Conservation (phyloP, 441 rosid species). For the Bruguiera hainesii region DNA sequence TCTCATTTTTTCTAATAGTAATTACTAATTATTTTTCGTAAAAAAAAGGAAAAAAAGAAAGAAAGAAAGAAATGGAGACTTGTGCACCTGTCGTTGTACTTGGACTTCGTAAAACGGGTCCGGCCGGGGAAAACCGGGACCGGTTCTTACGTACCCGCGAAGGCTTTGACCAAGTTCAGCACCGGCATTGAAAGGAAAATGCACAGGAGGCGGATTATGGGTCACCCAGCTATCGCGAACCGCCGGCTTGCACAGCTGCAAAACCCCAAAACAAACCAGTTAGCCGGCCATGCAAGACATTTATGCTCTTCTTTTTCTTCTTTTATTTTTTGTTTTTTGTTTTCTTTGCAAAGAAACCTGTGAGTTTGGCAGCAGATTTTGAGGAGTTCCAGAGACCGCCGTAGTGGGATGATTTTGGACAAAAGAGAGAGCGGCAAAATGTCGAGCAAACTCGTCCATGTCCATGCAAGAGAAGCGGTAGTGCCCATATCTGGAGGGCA, state of each 20-base stretch:
- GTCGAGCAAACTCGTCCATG: slow-evolving; percentile 32
- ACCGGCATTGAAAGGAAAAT: slow-evolving; percentile 8
- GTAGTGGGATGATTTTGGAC: slow-evolving; percentile 14
- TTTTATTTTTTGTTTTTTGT: no score
- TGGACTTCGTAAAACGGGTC: slow-evolving; percentile 22
- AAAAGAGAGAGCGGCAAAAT: slow-evolving; percentile 27
- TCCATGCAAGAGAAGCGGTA: slow-evolving; percentile 26
- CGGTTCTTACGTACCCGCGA: slow-evolving; percentile 9
- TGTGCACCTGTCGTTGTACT: slow-evolving; percentile 20
- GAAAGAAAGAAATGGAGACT: neutral
- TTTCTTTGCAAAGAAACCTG: slow-evolving; percentile 15
- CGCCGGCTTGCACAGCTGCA: slow-evolving; percentile 23
- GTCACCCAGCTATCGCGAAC: slow-evolving; percentile 1
- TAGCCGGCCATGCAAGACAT: slow-evolving; percentile 14
- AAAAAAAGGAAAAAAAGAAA: neutral
- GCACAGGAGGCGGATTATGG: slow-evolving; percentile 9
- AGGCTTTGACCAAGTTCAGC: slow-evolving; percentile 20
- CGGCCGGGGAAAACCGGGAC: slow-evolving; percentile 7
- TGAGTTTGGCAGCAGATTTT: neutral
- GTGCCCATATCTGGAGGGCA: slow-evolving; percentile 14
- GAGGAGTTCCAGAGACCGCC: neutral
- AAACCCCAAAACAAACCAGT: neutral
- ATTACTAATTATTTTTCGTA: no score
- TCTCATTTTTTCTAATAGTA: no score
- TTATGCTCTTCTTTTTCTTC: no score